These are phyloP conservation scores for Dendrobium nobile DNA, from an alignment of 106 monocot genomes.

Conservation along the genomic window DNA sequence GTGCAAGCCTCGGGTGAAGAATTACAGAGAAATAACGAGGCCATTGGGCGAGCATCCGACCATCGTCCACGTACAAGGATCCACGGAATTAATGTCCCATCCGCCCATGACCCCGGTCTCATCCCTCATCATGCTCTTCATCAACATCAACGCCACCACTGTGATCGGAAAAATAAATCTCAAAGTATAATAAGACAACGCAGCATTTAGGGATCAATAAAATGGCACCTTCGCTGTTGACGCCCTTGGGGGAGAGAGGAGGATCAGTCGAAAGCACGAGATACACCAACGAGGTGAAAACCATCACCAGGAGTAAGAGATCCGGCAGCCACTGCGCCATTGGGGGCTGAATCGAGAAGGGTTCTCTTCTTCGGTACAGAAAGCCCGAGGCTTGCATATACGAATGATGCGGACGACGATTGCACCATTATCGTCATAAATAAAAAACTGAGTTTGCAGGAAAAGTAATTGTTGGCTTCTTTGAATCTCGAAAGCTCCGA, in stretches of 20 bases:
- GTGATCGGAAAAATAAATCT: conserved; percentile 7
- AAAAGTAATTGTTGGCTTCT: neutral
- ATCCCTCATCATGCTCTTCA: conserved; percentile 83
- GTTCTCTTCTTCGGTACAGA: neutral
- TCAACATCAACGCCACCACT: conserved; percentile 91
- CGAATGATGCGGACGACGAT: neutral
- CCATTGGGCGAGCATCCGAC: conserved; percentile 84
- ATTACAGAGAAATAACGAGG: conserved; percentile 76
- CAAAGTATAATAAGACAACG: neutral
- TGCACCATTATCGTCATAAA: conserved; percentile 8
- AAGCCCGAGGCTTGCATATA: neutral
- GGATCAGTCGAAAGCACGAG: conserved; percentile 43
- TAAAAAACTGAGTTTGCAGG: neutral
- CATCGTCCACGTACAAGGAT: conserved; percentile 98
- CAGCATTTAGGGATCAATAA: neutral
- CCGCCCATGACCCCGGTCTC: conserved; percentile 58
- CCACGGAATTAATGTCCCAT: conserved; percentile 97
- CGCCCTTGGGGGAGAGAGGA: conserved; percentile 75
- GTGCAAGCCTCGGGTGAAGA: neutral
- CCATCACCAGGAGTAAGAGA: conserved; percentile 2
- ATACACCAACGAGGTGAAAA: neutral
- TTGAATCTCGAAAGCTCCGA: conserved; percentile 4
- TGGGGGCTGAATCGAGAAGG: neutral
- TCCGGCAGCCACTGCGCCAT: neutral
- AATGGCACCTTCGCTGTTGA: conserved; percentile 79